Evolutionary conservation across 2,329 filamentous ascomycete species (phyloP).

Genomic region (Monosporascus sp.): DNA sequence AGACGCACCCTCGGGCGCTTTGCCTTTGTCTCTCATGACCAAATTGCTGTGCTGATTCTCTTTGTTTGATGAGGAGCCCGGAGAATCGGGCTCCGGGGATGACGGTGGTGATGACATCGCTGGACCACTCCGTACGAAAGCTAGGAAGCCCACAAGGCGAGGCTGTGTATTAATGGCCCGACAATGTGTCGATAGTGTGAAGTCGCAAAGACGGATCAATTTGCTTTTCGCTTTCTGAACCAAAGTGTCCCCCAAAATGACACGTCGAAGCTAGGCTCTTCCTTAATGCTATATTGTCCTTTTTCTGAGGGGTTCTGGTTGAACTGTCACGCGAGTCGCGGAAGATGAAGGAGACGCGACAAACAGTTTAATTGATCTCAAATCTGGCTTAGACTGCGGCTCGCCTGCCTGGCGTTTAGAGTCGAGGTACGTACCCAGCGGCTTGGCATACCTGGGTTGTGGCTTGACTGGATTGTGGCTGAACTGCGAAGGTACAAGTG

Average conservation of each 20-base stretch:
- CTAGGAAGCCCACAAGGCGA: background rate
- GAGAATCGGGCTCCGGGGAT: conserved; percentile 15
- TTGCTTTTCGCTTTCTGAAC: too few relatives aligned
- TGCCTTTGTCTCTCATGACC: conserved; percentile 25
- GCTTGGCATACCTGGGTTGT: too few relatives aligned
- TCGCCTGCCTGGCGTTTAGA: background rate
- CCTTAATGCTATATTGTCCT: too few relatives aligned
- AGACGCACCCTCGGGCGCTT: conserved; percentile 14
- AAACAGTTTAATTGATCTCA: background rate
- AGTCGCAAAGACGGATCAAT: too few relatives aligned
- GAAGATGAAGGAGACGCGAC: background rate
- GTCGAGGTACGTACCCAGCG: too few relatives aligned
- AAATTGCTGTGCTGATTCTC: conserved; percentile 17
- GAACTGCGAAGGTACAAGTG: too few relatives aligned
- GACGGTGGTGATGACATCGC: conserved; percentile 17
- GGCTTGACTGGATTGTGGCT: too few relatives aligned
- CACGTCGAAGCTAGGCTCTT: too few relatives aligned
- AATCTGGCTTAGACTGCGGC: background rate
- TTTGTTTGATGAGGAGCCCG: conserved; percentile 11
- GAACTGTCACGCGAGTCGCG: background rate
- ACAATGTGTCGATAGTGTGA: too few relatives aligned
- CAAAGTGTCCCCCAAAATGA: too few relatives aligned
- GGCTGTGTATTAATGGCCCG: background rate
- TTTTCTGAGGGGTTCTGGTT: too few relatives aligned
- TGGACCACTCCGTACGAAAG: background rate